Conservation (phyloP, 164 flowering plant genomes). For the Magnolia changhungtana region DNA sequence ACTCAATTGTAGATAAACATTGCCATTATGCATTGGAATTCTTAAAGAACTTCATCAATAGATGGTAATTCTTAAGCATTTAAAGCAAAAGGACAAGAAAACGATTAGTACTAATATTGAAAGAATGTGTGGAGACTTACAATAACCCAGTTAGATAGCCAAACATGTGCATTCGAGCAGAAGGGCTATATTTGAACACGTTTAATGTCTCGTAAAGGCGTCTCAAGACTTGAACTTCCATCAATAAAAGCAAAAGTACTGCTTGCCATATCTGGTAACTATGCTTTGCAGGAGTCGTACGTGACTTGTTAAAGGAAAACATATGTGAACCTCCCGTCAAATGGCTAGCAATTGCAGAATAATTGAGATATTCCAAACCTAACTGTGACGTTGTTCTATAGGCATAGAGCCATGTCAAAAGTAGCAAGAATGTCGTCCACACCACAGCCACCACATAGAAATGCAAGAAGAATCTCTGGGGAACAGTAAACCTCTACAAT, state of each 20-base stretch:
- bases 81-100: not conserved
- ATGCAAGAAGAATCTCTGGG: conserved; percentile 81
- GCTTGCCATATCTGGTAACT: conserved; percentile 49
- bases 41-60: not conserved
- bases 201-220: conserved; percentile 74
- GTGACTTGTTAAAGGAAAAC: conserved; percentile 40
- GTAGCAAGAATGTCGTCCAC: conserved; percentile 77
- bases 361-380: conserved; percentile 35
- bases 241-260: conserved; percentile 69
- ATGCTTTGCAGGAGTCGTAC: conserved; percentile 23
- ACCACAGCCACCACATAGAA: conserved; percentile 62
- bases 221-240: conserved; percentile 86
- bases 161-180: conserved; percentile 84
- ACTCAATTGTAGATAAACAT: too few species aligned
- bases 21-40: too few species aligned
- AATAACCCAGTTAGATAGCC: conserved; percentile 82
- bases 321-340: conserved; percentile 65
- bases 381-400: conserved; percentile 31
- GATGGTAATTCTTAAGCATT: not conserved
- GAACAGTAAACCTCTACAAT: conserved; percentile 70
- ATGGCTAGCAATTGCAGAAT: conserved; percentile 49
- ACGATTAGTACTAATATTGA: not conserved
- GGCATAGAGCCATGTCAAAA: conserved; percentile 66
- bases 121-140: conserved; percentile 48
- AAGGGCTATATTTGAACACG: conserved; percentile 72